phyloP scores from a whole-genome alignment of 1,284 basidiomycete species.

The Apiotrichum laibachii region DNA sequence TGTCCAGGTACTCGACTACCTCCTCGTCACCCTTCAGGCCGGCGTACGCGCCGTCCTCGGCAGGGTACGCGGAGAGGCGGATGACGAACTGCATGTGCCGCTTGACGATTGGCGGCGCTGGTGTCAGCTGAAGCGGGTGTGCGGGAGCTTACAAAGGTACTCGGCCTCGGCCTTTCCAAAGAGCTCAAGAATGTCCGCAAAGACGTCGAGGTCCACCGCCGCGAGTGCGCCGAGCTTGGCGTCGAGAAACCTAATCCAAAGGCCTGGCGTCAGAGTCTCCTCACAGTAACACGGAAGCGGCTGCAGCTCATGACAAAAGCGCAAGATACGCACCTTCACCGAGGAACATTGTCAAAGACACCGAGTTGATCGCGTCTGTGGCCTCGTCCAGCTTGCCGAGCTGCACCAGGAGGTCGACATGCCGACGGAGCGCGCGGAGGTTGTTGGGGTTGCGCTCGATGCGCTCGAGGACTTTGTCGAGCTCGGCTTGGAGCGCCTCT shows the following conservation, averaged over 20 bases:
- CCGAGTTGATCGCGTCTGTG: slow-evolving; percentile 19
- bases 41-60: slow-evolving; percentile 43
- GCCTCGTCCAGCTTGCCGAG: slow-evolving; percentile 30
- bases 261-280: slow-evolving; percentile 18
- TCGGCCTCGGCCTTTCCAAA: slow-evolving; percentile 71
- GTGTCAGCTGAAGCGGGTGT: slow-evolving; percentile 11
- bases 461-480: slow-evolving; percentile 27
- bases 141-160: slow-evolving; percentile 67
- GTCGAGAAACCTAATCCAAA: slow-evolving; percentile 38
- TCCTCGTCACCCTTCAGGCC: slow-evolving; percentile 46
- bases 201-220: slow-evolving; percentile 51
- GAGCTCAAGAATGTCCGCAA: slow-evolving; percentile 61
- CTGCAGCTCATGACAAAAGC: too few species aligned
- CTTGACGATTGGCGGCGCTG: slow-evolving; percentile 69
- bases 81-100: slow-evolving; percentile 68
- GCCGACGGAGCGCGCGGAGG: slow-evolving; percentile 31
- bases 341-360: slow-evolving; percentile 31
- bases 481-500: slow-evolving; percentile 23
- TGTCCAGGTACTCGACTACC: slow-evolving; percentile 43
- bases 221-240: slow-evolving; percentile 14
- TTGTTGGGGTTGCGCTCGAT: slow-evolving; percentile 33
- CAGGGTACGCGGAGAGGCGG: slow-evolving; percentile 39
- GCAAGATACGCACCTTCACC: slow-evolving; percentile 30
- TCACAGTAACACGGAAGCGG: background rate
- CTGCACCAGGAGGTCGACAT: slow-evolving; percentile 33